A percentile compares a stretch with the other conserved stretches of the same genome.
phyloP scores from a whole-genome alignment of 257 asterid genomes.

The Cinchona pubescens region DNA sequence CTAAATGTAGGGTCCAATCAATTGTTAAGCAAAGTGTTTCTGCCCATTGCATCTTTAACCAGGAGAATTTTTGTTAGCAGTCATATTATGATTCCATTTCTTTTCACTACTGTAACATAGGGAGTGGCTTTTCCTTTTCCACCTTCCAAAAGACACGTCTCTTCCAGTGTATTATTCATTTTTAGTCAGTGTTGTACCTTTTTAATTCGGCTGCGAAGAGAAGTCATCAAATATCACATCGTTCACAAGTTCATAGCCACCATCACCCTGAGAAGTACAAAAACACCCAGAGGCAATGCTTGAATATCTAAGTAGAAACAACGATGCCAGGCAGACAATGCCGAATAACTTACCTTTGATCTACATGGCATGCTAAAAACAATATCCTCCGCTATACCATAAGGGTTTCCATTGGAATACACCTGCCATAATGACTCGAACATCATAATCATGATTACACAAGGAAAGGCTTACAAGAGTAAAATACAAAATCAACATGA shows the following conservation, averaged over 20 bases:
- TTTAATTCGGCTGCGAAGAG: conserved; percentile 74
- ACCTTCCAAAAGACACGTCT: neutral
- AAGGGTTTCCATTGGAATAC: conserved; percentile 81
- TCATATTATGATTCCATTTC: neutral
- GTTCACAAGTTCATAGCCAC: conserved; percentile 86
- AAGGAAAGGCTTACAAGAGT: neutral
- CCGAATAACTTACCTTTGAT: conserved; percentile 55
- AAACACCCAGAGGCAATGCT: conserved; percentile 1
- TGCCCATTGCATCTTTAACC: neutral
- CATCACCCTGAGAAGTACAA: conserved; percentile 62
- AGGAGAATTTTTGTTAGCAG: neutral
- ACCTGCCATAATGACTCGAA: conserved; percentile 39
- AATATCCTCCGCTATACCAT: conserved; percentile 75
- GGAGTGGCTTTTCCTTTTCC: neutral
- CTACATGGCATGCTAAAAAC: conserved; percentile 99
- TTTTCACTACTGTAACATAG: neutral
- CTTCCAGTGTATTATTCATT: neutral
- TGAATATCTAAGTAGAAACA: neutral
- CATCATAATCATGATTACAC: neutral
- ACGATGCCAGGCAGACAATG: neutral
- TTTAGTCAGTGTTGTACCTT: conserved; percentile 38
- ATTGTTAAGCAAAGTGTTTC: neutral
- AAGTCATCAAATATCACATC: conserved; percentile 71
- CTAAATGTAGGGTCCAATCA: neutral
- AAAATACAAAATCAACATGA: neutral